Base-by-base conservation (phyloP, 352 stramenopile genomes). In the Globisporangium spiculum region DNA sequence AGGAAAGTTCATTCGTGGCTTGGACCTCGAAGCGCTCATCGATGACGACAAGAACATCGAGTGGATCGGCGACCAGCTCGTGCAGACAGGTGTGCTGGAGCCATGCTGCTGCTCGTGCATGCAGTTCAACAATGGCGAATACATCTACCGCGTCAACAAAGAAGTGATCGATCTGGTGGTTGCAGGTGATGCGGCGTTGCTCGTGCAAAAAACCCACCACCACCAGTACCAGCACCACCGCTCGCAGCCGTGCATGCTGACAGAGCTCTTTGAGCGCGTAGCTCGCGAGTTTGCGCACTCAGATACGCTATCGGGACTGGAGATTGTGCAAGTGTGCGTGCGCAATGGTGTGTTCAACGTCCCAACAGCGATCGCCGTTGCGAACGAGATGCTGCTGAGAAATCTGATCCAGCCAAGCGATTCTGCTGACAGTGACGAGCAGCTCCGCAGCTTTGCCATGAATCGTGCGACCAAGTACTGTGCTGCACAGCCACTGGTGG, bases 301-400 rank as follows among this genome's bases (percentile, higher is more conserved):
- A 46, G 69, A 26, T 30, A 56, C 71, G 6, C 34, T 83, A n/a
- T 72, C 68, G 7, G 79, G 77, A 26, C 76, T 72, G 4, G 71
- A 82, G 34, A 72, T 79, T 41, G 68, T 84, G 60, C 75, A 85
- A 64, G n/a, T 59, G 38, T 55, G 80, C n/a, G 61, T 87, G 5
- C 70, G 70, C 20, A 78, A 74, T 46, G 79, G 79, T 26, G 77
- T 75, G 9, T 76, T 76, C 30, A 87, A 76, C 63, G 74, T 84
- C 22, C 54, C 77, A 24, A 84, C 79, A 20, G 75, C 75, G 5
- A 63, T 85, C 2, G 63, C 64, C 0, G 60, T 85, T 14, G 74
- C 68, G 9, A 76, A 79, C 53, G 67, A 78, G 38, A 58, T 87
- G 67, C 22, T 85, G 1, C 62, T 65, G 50, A 65, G 73, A 63